Conservation (phyloP, 116 monocot species). For the Posidonia oceanica region DNA sequence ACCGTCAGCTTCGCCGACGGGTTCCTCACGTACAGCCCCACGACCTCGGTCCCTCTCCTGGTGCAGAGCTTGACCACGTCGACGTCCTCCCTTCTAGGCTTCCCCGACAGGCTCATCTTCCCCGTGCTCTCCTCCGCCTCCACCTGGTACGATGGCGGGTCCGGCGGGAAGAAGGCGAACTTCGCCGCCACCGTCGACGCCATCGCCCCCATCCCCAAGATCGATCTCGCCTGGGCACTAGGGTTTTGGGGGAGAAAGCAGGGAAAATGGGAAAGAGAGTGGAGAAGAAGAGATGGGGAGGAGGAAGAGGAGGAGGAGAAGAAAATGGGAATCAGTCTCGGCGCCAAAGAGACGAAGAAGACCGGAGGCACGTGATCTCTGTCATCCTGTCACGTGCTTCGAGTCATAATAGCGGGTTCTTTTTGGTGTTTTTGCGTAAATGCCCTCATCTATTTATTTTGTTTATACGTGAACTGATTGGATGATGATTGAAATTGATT, state of each 20-base stretch:
- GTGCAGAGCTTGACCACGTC: slow-evolving; percentile 25
- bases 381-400: not conserved
- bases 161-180: slow-evolving; percentile 56
- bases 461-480: too few relatives aligned
- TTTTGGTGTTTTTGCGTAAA: too few relatives aligned
- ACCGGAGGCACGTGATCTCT: not conserved
- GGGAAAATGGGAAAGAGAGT: not conserved
- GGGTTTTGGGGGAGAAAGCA: not conserved
- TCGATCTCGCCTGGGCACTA: not conserved
- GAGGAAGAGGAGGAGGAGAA: not conserved
- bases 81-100: slow-evolving; percentile 22
- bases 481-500: too few relatives aligned
- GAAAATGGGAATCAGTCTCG: not conserved
- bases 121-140: slow-evolving; percentile 17
- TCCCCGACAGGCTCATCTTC: slow-evolving; percentile 14
- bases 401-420: not conserved
- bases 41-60: slow-evolving; percentile 24
- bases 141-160: slow-evolving; percentile 36
- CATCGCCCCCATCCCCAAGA: slow-evolving; percentile 29
- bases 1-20: slow-evolving; percentile 35
- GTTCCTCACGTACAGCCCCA: slow-evolving; percentile 31
- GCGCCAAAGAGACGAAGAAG: not conserved
- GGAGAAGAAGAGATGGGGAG: not conserved
- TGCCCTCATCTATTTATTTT: too few relatives aligned
- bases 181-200: slow-evolving; percentile 45